Evolutionary conservation across 2,329 filamentous ascomycete species (phyloP), one percentile per base, ranked within the genome.

Genomic region (Zasmidium citrigriseum): DNA sequence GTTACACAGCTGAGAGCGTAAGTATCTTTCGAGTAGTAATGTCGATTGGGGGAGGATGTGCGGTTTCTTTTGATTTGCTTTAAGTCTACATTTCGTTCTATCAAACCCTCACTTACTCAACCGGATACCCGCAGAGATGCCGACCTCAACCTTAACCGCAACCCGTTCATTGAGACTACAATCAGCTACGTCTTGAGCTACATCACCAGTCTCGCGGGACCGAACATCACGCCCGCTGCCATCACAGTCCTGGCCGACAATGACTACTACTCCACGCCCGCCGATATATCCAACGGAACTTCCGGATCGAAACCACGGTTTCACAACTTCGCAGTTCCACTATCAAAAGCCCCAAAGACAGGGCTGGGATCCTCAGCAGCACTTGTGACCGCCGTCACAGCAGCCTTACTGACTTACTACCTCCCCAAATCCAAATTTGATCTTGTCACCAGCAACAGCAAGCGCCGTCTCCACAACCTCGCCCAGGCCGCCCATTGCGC

Each of bases 351-450:
- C 16, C 89, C 97, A 82, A 99, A 99, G 80, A 99, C 95, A 0
- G 95, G 95, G 1, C 85, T 99, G 25, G 95, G 95, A 58, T 97
- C 93, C 11, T 97, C 93, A 1, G 95, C 95, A 3, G 95, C 95
- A 3, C 84, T 99, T 12, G 93, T 98, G 27, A 98, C 95, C 1
- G 83, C 93, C 44, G 85, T 99, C 44, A 91, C 89, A 1, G 89
- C 88, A 44, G 86, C 90, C 1, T 77, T 96, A 2, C 83, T 96
- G 25, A 78, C 80, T n/a, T 87, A 93, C 77, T 93, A 93, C 78
- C 82, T 93, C 20, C 83, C 86, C 2, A 64, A 62, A 4, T 62
- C 68, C 2, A 55, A 65, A 12, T 89, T 90, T 72, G 80, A 87
- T 75, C 70, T 92, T 54, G 46, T 75, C 49, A 80, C 82, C 48